Percentiles rank a stretch among this genome's conserved stretches.
phyloP scores from a whole-genome alignment of 352 stramenopile species.

The Globisporangium apiculatum region DNA sequence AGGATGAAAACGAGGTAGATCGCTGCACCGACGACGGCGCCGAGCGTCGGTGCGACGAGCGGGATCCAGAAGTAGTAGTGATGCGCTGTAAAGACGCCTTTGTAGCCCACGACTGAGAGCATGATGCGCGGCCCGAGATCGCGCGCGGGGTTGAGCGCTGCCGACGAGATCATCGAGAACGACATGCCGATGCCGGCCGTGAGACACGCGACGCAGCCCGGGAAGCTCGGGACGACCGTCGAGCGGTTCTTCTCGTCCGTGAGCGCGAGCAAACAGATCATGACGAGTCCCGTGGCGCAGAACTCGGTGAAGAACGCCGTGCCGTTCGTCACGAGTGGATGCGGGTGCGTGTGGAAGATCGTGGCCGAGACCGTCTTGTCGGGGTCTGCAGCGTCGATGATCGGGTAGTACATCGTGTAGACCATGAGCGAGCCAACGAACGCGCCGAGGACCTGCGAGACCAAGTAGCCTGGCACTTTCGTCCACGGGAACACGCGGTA shows the following conservation, averaged over 20 bases:
- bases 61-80: constrained; percentile 34
- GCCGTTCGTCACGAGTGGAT: constrained; percentile 14
- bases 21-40: no score
- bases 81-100: constrained; percentile 19
- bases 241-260: constrained; percentile 27
- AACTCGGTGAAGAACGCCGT: constrained; percentile 25
- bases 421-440: constrained; percentile 22
- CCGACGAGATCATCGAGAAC: constrained; percentile 22
- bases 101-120: constrained; percentile 18
- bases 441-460: constrained; percentile 21
- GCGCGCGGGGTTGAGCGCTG: constrained; percentile 31
- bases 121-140: constrained; percentile 31
- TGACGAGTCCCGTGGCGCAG: constrained; percentile 17
- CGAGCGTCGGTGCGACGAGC: constrained; percentile 4
- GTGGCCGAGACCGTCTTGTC: constrained; percentile 9
- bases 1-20: no score
- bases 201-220: constrained; percentile 16
- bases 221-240: constrained; percentile 17
- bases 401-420: constrained; percentile 24
- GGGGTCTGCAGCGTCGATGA: constrained; percentile 19
- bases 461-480: constrained; percentile 18
- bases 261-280: constrained; percentile 19
- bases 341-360: constrained; percentile 31
- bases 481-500: constrained; percentile 19
- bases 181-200: constrained; percentile 25